Percentiles rank a stretch among this genome's conserved stretches.
Evolutionary conservation across 1,284 basidiomycete genomes (phyloP).

Genomic region (Tilletia walkeri): DNA sequence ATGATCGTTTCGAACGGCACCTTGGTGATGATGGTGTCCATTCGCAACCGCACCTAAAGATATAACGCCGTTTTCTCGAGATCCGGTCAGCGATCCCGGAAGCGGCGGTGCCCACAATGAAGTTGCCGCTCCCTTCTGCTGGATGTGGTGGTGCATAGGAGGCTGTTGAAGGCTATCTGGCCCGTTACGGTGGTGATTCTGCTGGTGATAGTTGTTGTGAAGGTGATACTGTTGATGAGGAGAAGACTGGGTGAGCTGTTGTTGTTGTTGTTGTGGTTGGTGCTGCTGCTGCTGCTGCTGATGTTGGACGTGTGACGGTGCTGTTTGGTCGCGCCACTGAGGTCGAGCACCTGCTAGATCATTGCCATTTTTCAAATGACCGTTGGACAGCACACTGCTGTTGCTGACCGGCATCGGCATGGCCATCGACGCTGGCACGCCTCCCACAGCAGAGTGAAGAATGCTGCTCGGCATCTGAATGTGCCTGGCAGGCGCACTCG

Average conservation of each 20-base stretch:
- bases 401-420: no score
- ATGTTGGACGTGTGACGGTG: neutral
- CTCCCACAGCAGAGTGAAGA: neutral
- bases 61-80: no score
- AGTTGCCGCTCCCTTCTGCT: no score
- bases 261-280: slow-evolving; percentile 8
- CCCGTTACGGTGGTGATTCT: neutral
- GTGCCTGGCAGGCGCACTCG: slow-evolving; percentile 1
- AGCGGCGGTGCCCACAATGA: no score
- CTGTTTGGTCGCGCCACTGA: slow-evolving; percentile 13
- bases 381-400: no score
- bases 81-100: no score
- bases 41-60: no score
- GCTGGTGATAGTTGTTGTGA: neutral
- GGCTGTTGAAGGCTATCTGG: no score
- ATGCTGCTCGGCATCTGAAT: neutral
- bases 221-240: neutral
- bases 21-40: neutral
- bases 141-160: no score
- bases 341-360: neutral
- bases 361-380: neutral
- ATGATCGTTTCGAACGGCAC: neutral
- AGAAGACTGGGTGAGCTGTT: neutral
- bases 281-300: slow-evolving; percentile 7
- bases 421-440: no score